phyloP scores from a whole-genome alignment of 768 basidiomycete species.

The Coprinellus micaceus region DNA sequence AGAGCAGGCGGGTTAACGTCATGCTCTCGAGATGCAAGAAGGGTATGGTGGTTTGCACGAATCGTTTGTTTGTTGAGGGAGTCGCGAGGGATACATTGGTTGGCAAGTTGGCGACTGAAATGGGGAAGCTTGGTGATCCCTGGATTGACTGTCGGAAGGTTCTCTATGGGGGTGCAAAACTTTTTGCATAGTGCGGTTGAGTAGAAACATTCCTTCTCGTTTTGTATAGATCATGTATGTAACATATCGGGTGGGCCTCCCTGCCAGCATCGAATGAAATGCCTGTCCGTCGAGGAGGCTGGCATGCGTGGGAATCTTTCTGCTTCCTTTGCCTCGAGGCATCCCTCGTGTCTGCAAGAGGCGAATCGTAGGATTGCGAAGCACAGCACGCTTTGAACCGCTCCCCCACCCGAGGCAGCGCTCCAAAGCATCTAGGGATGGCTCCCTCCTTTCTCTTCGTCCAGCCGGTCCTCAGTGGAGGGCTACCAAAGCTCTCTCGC shows the following conservation, averaged over 20 bases:
- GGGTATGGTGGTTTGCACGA: conserved; percentile 64
- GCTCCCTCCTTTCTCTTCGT: neutral
- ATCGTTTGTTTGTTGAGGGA: conserved; percentile 46
- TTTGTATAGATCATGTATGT: too few species aligned
- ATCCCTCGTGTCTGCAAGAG: neutral
- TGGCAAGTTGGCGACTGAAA: conserved; percentile 23
- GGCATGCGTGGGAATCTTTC: too few species aligned
- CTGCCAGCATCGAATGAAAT: too few species aligned
- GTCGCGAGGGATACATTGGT: conserved; percentile 29
- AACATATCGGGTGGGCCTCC: too few species aligned
- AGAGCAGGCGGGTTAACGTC: conserved; percentile 63
- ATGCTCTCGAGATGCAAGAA: conserved; percentile 71
- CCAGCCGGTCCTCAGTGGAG: conserved; percentile 31
- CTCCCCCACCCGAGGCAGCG: neutral
- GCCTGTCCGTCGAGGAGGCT: too few species aligned
- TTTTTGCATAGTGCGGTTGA: conserved; percentile 12
- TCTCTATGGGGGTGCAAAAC: conserved; percentile 5
- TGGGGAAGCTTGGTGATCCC: conserved; percentile 14
- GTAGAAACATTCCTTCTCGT: too few species aligned
- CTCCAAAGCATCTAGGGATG: neutral
- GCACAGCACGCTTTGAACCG: neutral
- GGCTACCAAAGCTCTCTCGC: conserved; percentile 17
- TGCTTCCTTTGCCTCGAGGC: conserved; percentile 7
- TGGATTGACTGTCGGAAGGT: conserved; percentile 15
- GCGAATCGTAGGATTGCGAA: neutral